Base-by-base conservation (phyloP, 352 stramenopile species). In the Phytophthora tentaculata region DNA sequence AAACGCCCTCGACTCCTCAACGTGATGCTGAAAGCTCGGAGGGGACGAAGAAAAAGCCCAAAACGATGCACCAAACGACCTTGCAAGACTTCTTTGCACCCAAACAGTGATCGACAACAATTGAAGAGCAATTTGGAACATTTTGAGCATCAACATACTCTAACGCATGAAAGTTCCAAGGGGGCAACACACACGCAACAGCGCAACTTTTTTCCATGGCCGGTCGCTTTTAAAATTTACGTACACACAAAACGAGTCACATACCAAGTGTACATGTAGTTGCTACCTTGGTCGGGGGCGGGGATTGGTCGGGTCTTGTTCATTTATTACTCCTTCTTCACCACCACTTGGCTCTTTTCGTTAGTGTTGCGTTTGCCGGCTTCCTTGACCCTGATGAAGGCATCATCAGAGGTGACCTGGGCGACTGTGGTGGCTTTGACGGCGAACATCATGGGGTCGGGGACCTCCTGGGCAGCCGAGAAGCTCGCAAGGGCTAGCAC, bases 81-180 rank as follows among this genome's bases (percentile, higher is more conserved):
- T 74, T 77, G 39, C 55, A 74, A 39, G 69, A 77, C 19, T 74
- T 74, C 53, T 74, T 70, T 58, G 19, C 53, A 29, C 52, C 45
- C 8, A 73, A 77, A 39, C 49, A 64, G 47, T 67, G 32, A 64
- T n/a, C 2, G 35, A 12, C 35, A 53, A 51, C 2, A 29, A 39
- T 10, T 20, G 24, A 43, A 17, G 16, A 43, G 35, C 10, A 14
- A n/a, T n/a, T n/a, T n/a, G n/a, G n/a, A n/a, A n/a, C n/a, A n/a
- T n/a, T n/a, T n/a, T n/a, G n/a, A n/a, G n/a, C 26, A 32, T 32
- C 26, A 32, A 3, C 26, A 32, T 32, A n/a, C n/a, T n/a, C n/a
- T n/a, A n/a, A n/a, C n/a, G n/a, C n/a, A n/a, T n/a, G n/a, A 32
- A 32, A 32, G 37, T 45, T 20, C 37, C 37, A 19, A 20, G 5